These are phyloP conservation scores for Pleurotus sapidus DNA, from an alignment of 768 basidiomycete genomes.

Conservation along the genomic window DNA sequence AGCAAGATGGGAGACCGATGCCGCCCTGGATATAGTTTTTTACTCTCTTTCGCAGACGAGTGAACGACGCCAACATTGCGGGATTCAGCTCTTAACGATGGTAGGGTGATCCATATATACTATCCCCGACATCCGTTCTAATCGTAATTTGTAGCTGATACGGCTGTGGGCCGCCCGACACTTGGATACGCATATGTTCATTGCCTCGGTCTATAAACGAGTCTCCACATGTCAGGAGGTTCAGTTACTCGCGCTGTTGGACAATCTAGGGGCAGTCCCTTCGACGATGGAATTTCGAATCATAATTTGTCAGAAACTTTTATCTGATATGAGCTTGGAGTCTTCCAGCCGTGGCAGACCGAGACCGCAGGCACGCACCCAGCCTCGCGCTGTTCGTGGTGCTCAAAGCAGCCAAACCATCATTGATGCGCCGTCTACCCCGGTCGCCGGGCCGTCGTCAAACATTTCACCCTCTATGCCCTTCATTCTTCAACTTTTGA, in stretches of 20 bases:
- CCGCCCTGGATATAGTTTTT: conserved; percentile 46
- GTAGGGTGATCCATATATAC: conserved; percentile 23
- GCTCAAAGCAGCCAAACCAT: conserved; percentile 10
- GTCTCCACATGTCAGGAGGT: conserved; percentile 23
- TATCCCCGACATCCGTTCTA: background rate
- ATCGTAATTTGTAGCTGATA: conserved; percentile 28
- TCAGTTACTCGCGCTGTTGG: conserved; percentile 31
- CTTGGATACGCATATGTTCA: conserved; percentile 36
- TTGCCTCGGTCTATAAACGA: conserved; percentile 30
- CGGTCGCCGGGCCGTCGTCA: conserved; percentile 4
- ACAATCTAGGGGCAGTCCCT: conserved; percentile 30
- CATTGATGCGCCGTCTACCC: background rate
- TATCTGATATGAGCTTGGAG: conserved; percentile 1
- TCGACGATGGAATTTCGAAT: conserved; percentile 39
- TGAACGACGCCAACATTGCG: conserved; percentile 25
- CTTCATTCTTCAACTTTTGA: conserved; percentile 18
- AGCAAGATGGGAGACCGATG: conserved; percentile 53
- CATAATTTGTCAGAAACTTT: conserved; percentile 34
- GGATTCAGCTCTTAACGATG: conserved; percentile 28
- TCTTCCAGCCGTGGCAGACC: conserved; percentile 7
- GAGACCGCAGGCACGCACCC: conserved; percentile 20
- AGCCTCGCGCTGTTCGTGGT: conserved; percentile 19
- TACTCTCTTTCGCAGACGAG: conserved; percentile 30
- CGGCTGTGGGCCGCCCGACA: conserved; percentile 30
- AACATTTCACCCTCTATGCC: conserved; percentile 13